Percentiles rank a stretch among this genome's conserved stretches.
Conservation (phyloP, 306 rosid species). For the Trifolium pratense region DNA sequence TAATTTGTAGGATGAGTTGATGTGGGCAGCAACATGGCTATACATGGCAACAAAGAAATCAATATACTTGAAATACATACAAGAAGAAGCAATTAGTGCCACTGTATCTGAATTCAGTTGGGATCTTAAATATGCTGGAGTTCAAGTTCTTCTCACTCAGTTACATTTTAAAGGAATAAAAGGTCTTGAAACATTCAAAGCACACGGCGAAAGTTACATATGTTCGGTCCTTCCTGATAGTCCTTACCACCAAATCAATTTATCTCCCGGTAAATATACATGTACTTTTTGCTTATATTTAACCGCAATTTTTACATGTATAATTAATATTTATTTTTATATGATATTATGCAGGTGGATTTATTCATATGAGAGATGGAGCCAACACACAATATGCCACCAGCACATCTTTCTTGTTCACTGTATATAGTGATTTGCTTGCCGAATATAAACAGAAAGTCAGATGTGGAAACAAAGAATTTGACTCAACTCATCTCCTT, state of each 20-base stretch:
- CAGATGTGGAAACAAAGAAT: slow-evolving; percentile 54
- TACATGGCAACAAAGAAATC: slow-evolving; percentile 62
- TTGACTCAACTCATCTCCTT: slow-evolving; percentile 45
- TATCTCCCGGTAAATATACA: slow-evolving; percentile 58
- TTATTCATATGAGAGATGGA: slow-evolving; percentile 80
- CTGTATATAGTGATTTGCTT: slow-evolving; percentile 67
- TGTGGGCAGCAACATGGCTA: slow-evolving; percentile 97
- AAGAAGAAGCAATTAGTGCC: slow-evolving; percentile 72
- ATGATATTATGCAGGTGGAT: slow-evolving; percentile 55
- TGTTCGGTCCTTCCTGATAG: slow-evolving; percentile 85
- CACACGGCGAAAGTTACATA: slow-evolving; percentile 69
- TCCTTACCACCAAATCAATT: slow-evolving; percentile 66
- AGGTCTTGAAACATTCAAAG: slow-evolving; percentile 55
- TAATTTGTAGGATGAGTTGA: slow-evolving; percentile 67
- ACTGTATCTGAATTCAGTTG: slow-evolving; percentile 82
- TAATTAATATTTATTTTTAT: not conserved
- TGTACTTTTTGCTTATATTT: not conserved
- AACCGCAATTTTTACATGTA: not conserved
- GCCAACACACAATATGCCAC: slow-evolving; percentile 90
- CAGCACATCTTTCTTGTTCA: slow-evolving; percentile 58
- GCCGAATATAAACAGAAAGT: slow-evolving; percentile 53
- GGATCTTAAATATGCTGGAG: slow-evolving; percentile 97
- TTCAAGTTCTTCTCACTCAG: slow-evolving; percentile 76
- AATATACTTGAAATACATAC: slow-evolving; percentile 53
- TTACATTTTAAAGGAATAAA: slow-evolving; percentile 61